Evolutionary conservation across 257 asterid genomes (phyloP).

Genomic region (Fraxinus excelsior): DNA sequence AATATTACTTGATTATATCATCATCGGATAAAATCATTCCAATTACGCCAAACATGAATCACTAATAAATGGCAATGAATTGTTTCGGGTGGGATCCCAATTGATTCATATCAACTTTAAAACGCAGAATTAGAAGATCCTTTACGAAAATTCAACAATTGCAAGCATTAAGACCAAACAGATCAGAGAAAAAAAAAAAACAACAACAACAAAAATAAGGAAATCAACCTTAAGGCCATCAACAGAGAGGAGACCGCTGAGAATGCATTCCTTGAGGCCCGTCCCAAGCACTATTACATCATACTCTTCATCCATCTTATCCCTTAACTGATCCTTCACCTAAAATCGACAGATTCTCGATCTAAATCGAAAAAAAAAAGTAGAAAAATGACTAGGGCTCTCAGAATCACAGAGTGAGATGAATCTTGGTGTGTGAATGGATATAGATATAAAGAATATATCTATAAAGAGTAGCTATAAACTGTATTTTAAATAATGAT

Average conservation of each 20-base stretch:
- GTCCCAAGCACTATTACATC: constrained; percentile 47
- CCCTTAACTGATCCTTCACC: neutral
- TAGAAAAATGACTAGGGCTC: too few relatives aligned
- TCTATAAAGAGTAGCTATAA: too few relatives aligned
- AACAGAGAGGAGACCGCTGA: constrained; percentile 48
- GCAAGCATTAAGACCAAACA: neutral
- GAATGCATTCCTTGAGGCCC: constrained; percentile 49
- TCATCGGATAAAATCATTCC: neutral
- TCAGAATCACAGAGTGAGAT: too few relatives aligned
- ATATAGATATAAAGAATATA: too few relatives aligned
- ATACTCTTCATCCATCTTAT: constrained; percentile 43
- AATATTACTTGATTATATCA: neutral
- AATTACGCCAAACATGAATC: neutral
- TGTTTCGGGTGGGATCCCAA: neutral
- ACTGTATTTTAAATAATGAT: too few relatives aligned
- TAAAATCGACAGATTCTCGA: neutral
- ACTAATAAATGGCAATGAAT: neutral
- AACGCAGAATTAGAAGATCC: neutral
- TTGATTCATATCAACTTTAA: neutral
- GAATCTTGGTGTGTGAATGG: too few relatives aligned
- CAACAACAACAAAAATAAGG: neutral
- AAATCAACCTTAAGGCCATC: constrained; percentile 41
- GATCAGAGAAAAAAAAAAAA: neutral
- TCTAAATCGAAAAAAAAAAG: neutral
- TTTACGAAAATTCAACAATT: neutral